These are phyloP conservation scores for Monosporascus sp. DNA, from an alignment of 2,329 filamentous ascomycete genomes.

Conservation along the genomic window DNA sequence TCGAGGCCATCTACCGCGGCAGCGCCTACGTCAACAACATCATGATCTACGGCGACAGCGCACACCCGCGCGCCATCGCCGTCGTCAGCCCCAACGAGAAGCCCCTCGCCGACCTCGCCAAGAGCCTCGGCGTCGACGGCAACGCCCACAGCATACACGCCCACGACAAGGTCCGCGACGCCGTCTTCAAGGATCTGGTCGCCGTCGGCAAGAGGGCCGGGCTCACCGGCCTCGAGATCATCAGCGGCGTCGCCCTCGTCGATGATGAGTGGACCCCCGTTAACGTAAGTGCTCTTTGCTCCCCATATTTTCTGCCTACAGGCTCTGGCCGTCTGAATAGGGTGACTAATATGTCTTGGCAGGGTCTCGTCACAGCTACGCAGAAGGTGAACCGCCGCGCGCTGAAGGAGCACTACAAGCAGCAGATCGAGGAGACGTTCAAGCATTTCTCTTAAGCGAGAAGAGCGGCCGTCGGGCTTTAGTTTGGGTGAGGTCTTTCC, in stretches of 20 bases:
- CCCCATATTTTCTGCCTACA: not conserved
- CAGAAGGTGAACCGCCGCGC: conserved; percentile 55
- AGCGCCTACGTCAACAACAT: conserved; percentile 77
- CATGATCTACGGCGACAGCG: conserved; percentile 75
- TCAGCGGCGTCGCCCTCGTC: conserved; percentile 70
- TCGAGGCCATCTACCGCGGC: conserved; percentile 86
- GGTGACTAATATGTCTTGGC: conserved; percentile 1
- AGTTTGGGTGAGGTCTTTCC: not conserved
- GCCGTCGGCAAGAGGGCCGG: conserved; percentile 60
- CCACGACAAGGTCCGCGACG: conserved; percentile 58
- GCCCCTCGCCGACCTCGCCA: conserved; percentile 55
- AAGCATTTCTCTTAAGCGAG: conserved; percentile 11
- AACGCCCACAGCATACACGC: conserved; percentile 63
- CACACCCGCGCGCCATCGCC: conserved; percentile 74
- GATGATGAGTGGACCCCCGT: conserved; percentile 86
- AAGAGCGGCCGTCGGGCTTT: not conserved
- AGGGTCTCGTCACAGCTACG: conserved; percentile 59
- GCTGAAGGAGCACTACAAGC: conserved; percentile 45
- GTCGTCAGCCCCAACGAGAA: conserved; percentile 69
- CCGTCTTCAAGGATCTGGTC: conserved; percentile 64
- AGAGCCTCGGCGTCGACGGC: conserved; percentile 58
- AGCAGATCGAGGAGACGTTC: conserved; percentile 44
- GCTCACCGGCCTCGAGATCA: conserved; percentile 66
- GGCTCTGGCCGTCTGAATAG: not conserved
- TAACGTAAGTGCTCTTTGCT: conserved; percentile 58